A percentile compares a stretch with the other conserved stretches of the same genome.
phyloP scores from a whole-genome alignment of 129 eudicot genomes.

The Glebionis coronaria region DNA sequence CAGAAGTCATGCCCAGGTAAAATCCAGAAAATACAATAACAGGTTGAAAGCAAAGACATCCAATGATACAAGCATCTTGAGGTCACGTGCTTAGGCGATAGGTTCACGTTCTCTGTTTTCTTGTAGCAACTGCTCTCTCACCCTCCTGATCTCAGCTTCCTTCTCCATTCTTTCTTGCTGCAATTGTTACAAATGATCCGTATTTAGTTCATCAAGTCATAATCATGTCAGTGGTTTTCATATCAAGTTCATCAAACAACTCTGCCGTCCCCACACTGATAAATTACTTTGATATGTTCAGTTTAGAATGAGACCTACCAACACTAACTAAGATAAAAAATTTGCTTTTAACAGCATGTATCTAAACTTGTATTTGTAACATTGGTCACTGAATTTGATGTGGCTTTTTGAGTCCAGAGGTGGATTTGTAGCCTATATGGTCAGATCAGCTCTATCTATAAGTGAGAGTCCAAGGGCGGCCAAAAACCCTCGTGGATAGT shows the following conservation, averaged over 20 bases:
- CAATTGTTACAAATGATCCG: slow-evolving; percentile 13
- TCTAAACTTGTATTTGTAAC: background rate
- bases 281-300: background rate
- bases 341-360: background rate
- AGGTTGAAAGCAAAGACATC: slow-evolving; percentile 25
- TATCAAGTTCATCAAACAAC: background rate
- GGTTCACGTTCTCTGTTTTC: slow-evolving; percentile 51
- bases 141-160: slow-evolving; percentile 61
- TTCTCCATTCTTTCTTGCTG: slow-evolving; percentile 68
- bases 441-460: too few species aligned
- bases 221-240: background rate
- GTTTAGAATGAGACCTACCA: background rate
- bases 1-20: slow-evolving; percentile 23
- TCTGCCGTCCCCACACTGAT: background rate
- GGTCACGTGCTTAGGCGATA: slow-evolving; percentile 35
- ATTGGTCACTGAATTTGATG: background rate
- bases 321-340: slow-evolving; percentile 6
- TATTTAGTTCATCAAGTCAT: slow-evolving; percentile 12
- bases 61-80: background rate
- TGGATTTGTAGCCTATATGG: too few species aligned
- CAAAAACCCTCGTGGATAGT: too few species aligned
- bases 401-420: background rate
- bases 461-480: too few species aligned
- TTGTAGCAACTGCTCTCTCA: slow-evolving; percentile 54
- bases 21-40: slow-evolving; percentile 22